A percentile compares a stretch with the other conserved stretches of the same genome.
Evolutionary conservation across 805 yeast genomes (phyloP).

Genomic region (Yarrowia divulgata): DNA sequence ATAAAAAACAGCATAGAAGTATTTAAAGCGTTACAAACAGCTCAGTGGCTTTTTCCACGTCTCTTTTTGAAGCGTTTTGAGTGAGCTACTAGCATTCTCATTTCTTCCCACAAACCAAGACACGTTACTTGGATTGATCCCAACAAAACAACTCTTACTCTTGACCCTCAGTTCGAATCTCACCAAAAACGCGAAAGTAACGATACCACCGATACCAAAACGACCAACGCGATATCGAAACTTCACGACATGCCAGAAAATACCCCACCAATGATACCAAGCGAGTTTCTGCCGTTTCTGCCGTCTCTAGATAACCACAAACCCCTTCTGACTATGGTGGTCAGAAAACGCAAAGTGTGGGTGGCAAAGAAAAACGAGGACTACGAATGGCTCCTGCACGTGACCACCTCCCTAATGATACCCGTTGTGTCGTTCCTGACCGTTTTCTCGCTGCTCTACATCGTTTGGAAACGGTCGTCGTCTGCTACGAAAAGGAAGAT

Average conservation of each 20-base stretch:
- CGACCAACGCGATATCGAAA: too few species aligned
- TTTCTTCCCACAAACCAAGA: too few species aligned
- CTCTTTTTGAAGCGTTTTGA: too few species aligned
- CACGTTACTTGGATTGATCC: neutral
- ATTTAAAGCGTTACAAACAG: too few species aligned
- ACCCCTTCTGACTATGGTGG: slow-evolving; percentile 5
- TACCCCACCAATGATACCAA: slow-evolving; percentile 5
- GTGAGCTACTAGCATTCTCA: neutral
- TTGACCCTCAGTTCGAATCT: neutral
- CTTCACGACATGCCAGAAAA: too few species aligned
- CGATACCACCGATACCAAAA: neutral
- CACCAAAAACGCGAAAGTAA: neutral
- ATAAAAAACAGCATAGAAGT: too few species aligned
- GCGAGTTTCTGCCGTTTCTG: neutral
- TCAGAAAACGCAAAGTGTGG: neutral
- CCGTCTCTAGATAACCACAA: neutral
- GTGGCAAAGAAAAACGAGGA: neutral
- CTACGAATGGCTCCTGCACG: neutral
- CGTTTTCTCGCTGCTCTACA: neutral
- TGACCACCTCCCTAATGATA: neutral
- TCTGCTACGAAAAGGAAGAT: neutral
- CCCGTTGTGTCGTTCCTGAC: neutral
- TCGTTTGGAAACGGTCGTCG: slow-evolving; percentile 5
- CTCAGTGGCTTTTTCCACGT: too few species aligned
- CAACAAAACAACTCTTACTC: neutral